Conservation (phyloP, 2,329 filamentous ascomycete genomes). For the Xylaria sp. region DNA sequence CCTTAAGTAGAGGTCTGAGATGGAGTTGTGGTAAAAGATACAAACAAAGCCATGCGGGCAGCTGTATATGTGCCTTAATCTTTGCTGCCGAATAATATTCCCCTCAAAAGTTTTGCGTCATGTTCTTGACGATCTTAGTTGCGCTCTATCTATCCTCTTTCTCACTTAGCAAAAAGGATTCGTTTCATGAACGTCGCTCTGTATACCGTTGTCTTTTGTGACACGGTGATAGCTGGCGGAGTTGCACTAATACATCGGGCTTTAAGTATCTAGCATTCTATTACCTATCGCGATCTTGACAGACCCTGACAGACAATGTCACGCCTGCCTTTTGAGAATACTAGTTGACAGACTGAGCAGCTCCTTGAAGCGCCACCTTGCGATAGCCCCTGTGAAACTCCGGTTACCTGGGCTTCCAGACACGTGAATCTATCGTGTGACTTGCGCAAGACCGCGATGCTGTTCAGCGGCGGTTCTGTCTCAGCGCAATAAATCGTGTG, state of each 20-base stretch:
- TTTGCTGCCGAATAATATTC: too few relatives aligned
- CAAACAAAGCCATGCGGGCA: too few relatives aligned
- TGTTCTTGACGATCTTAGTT: neutral
- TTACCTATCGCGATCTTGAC: slow-evolving; percentile 41
- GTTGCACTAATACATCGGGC: slow-evolving; percentile 48
- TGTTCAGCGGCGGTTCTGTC: slow-evolving; percentile 17
- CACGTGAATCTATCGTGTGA: slow-evolving; percentile 46
- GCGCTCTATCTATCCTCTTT: slow-evolving; percentile 52
- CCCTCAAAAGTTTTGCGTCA: too few relatives aligned
- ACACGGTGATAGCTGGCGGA: slow-evolving; percentile 47
- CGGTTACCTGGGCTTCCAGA: slow-evolving; percentile 45
- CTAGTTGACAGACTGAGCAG: slow-evolving; percentile 36
- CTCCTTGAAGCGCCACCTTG: slow-evolving; percentile 46
- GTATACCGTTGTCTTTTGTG: slow-evolving; percentile 50
- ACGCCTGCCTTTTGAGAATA: slow-evolving; percentile 47
- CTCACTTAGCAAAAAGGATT: slow-evolving; percentile 35
- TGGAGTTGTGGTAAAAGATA: too few relatives aligned
- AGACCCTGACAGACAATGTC: slow-evolving; percentile 50
- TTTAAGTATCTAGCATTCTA: too few relatives aligned
- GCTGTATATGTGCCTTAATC: too few relatives aligned
- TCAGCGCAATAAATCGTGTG: slow-evolving; percentile 42
- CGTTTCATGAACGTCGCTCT: slow-evolving; percentile 37
- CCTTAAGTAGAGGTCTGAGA: too few relatives aligned
- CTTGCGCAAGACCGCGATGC: slow-evolving; percentile 23
- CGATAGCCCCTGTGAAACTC: slow-evolving; percentile 50